Evolutionary conservation across 371 early-diverging fungal genomes (phyloP).

Genomic region (Mucor velutinosus): DNA sequence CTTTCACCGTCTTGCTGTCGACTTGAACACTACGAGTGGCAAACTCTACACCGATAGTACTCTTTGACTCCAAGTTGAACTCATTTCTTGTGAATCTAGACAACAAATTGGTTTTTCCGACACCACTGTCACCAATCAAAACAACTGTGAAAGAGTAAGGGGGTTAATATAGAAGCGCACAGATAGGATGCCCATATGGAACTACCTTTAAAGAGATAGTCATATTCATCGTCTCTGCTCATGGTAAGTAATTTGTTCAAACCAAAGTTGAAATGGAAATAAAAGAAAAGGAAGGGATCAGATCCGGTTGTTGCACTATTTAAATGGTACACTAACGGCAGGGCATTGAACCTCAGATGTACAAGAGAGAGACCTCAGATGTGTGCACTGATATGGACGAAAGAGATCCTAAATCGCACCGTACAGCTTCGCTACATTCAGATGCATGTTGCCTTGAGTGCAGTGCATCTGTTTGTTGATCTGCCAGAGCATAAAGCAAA

Average conservation of each 20-base stretch:
- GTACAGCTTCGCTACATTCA: background rate
- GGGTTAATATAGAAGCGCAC: background rate
- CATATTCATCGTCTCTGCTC: slow-evolving; percentile 95
- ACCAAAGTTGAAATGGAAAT: slow-evolving; percentile 1
- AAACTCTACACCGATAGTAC: slow-evolving; percentile 99
- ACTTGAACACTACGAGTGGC: slow-evolving; percentile 98
- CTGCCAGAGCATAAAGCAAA: background rate
- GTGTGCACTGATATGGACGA: background rate
- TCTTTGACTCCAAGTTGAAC: slow-evolving; percentile 96
- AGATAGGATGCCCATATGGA: background rate
- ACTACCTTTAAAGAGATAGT: slow-evolving; percentile 92
- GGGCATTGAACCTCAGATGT: background rate
- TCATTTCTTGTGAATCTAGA: slow-evolving; percentile 97
- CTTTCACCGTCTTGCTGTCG: slow-evolving; percentile 96
- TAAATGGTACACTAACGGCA: background rate
- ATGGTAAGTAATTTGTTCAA: slow-evolving; percentile 34
- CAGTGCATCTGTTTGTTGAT: background rate
- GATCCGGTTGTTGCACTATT: background rate
- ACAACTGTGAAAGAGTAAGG: slow-evolving; percentile 72
- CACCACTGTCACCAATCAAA: slow-evolving; percentile 99
- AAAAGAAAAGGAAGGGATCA: slow-evolving; percentile 3
- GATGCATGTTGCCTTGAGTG: background rate
- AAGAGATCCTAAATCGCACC: background rate
- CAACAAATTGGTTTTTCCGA: slow-evolving; percentile 99
- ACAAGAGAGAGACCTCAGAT: background rate